Evolutionary conservation across 2,329 filamentous ascomycete species (phyloP), one percentile per base, ranked within the genome.

Genomic region (Pseudocercospora fijiensis): DNA sequence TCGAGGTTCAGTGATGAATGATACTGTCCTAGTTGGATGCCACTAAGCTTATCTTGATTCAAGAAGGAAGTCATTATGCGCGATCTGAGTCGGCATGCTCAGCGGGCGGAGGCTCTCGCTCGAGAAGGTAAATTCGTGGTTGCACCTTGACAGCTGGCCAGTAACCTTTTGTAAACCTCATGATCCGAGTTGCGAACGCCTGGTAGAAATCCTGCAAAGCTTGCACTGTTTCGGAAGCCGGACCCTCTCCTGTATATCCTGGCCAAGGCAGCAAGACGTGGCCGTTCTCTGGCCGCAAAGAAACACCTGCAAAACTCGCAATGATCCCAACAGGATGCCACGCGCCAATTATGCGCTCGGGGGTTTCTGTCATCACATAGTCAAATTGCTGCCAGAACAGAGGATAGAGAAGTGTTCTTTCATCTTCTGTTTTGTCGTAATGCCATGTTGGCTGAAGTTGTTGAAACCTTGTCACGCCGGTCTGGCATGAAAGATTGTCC

Each of bases 401-500:
- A 0, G 81, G 78, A 20, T 82, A 78, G 1, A 82, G 76, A 33
- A 86, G 80, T 2, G 71, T 67, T 2, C 74, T 68, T 27, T 81
- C 76, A 53, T 85, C 78, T 58, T 77, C 85, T 0, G 85, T 85
- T 71, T 88, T 88, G 72, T 88, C 85, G 72, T 88, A 88, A 1
- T 76, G 70, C 84, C 85, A 88, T 13, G 71, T 71, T 16, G 73
- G 64, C 11, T 70, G 73, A 22, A 75, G 69, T 70, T 85, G 81
- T 8, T 86, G 76, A 70, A 88, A 88, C 0, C 84, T 81, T 0
- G 86, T 88, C 13, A 88, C 81, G 52, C 86, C 86, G 1, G 86
- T 87, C 71, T 88, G 86, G 61, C 85, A 87, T 2, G 85, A 83
- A 24, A 88, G 79, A 58, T 87, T 88, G 63, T 85, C 85, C 63